Percentiles rank a stretch among this genome's conserved stretches.
Conservation (phyloP, 306 rosid species). For the Lagenaria siceraria region DNA sequence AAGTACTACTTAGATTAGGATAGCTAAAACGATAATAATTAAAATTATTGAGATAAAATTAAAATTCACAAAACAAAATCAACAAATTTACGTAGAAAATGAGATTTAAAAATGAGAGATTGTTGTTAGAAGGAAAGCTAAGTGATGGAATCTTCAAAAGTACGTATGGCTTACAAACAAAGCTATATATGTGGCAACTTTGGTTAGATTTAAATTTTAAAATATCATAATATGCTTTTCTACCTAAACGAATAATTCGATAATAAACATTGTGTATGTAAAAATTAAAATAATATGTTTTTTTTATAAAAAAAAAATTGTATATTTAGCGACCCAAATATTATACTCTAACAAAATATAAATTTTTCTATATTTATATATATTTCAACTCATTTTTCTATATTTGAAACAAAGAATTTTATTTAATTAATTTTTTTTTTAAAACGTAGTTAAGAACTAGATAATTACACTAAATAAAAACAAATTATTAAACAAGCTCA, state of each 20-base stretch:
- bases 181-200: background rate
- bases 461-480: too few relatives aligned
- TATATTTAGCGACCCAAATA: background rate
- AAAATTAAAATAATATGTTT: background rate
- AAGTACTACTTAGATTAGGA: too few relatives aligned
- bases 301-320: background rate
- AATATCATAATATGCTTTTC: background rate
- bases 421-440: too few relatives aligned
- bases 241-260: background rate
- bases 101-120: background rate
- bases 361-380: too few relatives aligned
- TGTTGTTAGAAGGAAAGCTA: background rate
- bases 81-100: background rate
- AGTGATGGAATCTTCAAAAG: background rate
- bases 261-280: background rate
- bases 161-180: background rate
- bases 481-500: too few relatives aligned
- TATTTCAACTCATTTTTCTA: too few relatives aligned
- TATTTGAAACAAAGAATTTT: too few relatives aligned
- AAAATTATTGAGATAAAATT: too few relatives aligned
- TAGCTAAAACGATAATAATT: too few relatives aligned
- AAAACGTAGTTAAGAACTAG: too few relatives aligned
- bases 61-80: background rate
- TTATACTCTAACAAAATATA: too few relatives aligned
- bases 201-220: background rate